Evolutionary conservation across 306 rosid species (phyloP), one percentile per base, ranked within the genome.

Genomic region (Betula pendula): DNA sequence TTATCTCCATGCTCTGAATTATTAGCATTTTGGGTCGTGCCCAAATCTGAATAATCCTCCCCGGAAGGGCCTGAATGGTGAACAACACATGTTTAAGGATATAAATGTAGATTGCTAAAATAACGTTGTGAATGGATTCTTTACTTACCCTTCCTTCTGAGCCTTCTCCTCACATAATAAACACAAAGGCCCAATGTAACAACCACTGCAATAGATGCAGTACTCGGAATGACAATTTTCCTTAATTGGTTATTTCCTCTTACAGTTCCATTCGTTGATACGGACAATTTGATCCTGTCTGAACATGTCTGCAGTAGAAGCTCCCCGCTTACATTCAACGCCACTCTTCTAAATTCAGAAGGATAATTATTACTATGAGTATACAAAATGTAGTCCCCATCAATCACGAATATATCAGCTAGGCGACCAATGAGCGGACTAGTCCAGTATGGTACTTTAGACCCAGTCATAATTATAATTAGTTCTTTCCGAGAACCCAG

Each of bases 21-120:
- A 6, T 42, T 3, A 1, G 66, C 50, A 70, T 69, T 80, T 76
- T 68, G 63, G 80, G 77, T 80, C 82, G 62, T 60, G 51, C 77
- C 76, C 35, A 68, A 45, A 29, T 84, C 74, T 55, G 1, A 15
- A 65, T 24, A 75, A 71, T 84, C 79, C 24, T 78, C 85, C 59
- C 83, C 88, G n/a, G 17, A 5, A 40, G 38, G 40, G 15, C 83
- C 88, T 70, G 22, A 6, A 48, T 63, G 49, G n/a, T 74, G 68
- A 68, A 60, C 17, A 50, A 19, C 58, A 19, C 19, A 65, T 48
- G 1, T 4, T 38, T 20, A 6, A 29, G 16, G 14, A 15, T 42
- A 11, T 16, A n/a, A 29, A 20, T 15, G 8, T 66, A 29, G 4
- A 38, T 1, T 25, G 42, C 8, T 50, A 25, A 13, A 14, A 12